Evolutionary conservation across 257 asterid species (phyloP).

Genomic region (Solanum ossicruentum): DNA sequence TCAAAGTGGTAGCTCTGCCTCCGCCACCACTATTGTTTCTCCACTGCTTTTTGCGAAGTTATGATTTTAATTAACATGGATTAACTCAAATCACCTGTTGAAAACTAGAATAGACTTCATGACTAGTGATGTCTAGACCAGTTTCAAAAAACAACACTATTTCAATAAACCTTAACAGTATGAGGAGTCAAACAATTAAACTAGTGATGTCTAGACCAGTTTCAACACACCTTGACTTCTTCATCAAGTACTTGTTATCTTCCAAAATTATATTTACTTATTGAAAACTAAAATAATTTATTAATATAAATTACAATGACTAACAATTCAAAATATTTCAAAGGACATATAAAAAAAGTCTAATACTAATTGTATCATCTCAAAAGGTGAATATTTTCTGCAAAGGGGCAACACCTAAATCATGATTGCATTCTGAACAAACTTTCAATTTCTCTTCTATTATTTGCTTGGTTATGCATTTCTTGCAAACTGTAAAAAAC

Average conservation of each 20-base stretch:
- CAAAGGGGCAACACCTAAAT: constrained; percentile 48
- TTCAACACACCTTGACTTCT: not conserved
- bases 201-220: not conserved
- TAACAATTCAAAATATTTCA: not conserved
- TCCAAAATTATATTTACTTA: too few species aligned
- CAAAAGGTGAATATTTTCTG: constrained; percentile 23
- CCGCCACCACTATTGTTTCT: not conserved
- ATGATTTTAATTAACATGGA: not conserved
- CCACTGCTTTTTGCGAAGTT: too few species aligned
- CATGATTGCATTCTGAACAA: constrained; percentile 45
- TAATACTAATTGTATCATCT: too few species aligned
- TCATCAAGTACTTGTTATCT: not conserved
- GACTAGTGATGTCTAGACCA: too few species aligned
- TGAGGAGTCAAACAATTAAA: too few species aligned
- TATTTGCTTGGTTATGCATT: constrained; percentile 43
- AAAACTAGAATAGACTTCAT: too few species aligned
- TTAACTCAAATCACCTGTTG: not conserved
- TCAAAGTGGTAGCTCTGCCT: too few species aligned
- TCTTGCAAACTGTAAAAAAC: constrained; percentile 38
- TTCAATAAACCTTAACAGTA: too few species aligned
- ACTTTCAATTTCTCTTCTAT: constrained; percentile 24
- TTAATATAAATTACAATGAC: not conserved
- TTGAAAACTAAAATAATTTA: too few species aligned
- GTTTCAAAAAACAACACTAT: too few species aligned
- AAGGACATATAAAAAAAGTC: too few species aligned